Conservation (phyloP, 768 basidiomycete species). For the Trametes cubensis region DNA sequence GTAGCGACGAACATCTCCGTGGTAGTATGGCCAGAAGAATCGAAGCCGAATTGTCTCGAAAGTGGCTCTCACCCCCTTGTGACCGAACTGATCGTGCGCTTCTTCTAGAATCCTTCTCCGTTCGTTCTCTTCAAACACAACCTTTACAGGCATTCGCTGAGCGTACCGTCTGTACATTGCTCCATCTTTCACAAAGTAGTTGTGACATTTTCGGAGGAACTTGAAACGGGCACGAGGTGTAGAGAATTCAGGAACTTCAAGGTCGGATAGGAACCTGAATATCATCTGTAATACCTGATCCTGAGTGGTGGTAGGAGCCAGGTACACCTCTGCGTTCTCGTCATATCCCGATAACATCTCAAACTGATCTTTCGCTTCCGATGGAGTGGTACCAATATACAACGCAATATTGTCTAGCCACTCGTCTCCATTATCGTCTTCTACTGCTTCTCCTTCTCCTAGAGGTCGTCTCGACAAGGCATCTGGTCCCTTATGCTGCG, state of each 20-base stretch:
- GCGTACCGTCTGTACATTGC: constrained; percentile 10
- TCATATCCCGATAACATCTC: background rate
- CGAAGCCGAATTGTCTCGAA: constrained; percentile 22
- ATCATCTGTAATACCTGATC: constrained; percentile 27
- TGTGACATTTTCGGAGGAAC: constrained; percentile 12
- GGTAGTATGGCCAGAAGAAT: too few relatives aligned
- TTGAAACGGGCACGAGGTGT: background rate
- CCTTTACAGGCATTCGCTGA: background rate
- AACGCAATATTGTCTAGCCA: constrained; percentile 4
- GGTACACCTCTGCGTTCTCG: too few relatives aligned
- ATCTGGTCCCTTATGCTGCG: constrained; percentile 37
- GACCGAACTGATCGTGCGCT: constrained; percentile 29
- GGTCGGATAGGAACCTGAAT: constrained; percentile 15
- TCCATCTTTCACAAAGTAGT: constrained; percentile 21
- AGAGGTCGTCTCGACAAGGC: constrained; percentile 37
- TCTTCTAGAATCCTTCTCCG: constrained; percentile 16
- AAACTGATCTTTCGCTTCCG: background rate
- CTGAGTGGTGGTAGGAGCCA: background rate
- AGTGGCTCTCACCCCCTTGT: constrained; percentile 21
- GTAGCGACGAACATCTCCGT: constrained; percentile 11
- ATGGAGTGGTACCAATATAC: background rate
- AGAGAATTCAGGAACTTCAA: constrained; percentile 5
- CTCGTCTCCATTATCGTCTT: constrained; percentile 22
- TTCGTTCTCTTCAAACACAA: constrained; percentile 5
- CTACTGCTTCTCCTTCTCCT: constrained; percentile 21